phyloP scores from a whole-genome alignment of 2,329 filamentous ascomycete species.

The Coniella vitis region DNA sequence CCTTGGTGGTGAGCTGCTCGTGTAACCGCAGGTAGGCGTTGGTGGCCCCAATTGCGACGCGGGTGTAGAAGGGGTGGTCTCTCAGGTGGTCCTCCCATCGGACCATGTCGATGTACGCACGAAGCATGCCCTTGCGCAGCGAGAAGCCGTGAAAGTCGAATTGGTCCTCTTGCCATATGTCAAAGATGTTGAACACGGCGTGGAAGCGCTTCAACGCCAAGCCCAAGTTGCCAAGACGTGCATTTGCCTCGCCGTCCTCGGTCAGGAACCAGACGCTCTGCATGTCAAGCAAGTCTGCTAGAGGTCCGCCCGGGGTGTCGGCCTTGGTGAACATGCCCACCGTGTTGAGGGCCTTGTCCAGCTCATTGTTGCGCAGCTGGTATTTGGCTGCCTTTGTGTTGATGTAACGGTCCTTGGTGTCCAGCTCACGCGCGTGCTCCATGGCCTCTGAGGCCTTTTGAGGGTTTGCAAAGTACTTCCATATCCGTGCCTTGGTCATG shows the following conservation, averaged over 20 bases:
- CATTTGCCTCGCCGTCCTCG: constrained; percentile 86
- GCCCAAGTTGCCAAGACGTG: constrained; percentile 73
- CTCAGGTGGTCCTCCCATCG: constrained; percentile 89
- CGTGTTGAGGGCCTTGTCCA: constrained; percentile 75
- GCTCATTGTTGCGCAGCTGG: constrained; percentile 86
- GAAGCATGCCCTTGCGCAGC: constrained; percentile 89
- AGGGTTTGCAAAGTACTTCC: constrained; percentile 80
- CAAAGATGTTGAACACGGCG: constrained; percentile 84
- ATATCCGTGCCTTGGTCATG: constrained; percentile 92
- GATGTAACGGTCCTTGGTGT: constrained; percentile 90
- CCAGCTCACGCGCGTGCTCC: constrained; percentile 78
- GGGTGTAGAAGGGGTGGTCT: constrained; percentile 87
- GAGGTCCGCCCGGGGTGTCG: constrained; percentile 77
- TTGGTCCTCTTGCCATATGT: constrained; percentile 96
- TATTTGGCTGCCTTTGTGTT: constrained; percentile 98
- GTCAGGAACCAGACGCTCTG: constrained; percentile 96
- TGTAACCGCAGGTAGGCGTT: constrained; percentile 72
- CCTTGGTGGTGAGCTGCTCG: constrained; percentile 61
- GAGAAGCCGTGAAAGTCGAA: constrained; percentile 99
- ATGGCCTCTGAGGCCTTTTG: constrained; percentile 78
- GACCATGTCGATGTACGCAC: constrained; percentile 93
- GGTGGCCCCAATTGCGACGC: constrained; percentile 75
- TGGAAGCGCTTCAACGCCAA: constrained; percentile 91
- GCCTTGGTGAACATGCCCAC: constrained; percentile 93
- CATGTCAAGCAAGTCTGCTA: constrained; percentile 94